Percentiles rank a stretch among this genome's conserved stretches.
Conservation (phyloP, 192 early-diverging fungal species). For the Coemansia sp. region DNA sequence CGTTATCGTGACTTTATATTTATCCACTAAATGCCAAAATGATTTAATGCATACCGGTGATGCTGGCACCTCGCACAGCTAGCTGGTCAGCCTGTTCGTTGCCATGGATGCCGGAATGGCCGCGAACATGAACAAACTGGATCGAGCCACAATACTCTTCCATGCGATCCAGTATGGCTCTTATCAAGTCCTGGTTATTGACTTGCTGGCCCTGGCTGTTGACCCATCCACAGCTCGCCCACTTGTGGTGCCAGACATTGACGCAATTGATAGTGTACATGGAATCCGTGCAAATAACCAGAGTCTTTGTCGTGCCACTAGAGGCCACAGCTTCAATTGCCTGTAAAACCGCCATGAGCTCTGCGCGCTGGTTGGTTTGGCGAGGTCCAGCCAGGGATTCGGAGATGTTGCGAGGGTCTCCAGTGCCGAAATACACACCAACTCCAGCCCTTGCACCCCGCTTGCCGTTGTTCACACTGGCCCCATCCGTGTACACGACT, state of each 20-base stretch:
- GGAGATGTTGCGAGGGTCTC: slow-evolving; percentile 68
- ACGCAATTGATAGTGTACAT: slow-evolving; percentile 72
- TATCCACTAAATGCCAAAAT: not conserved
- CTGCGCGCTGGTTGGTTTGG: slow-evolving; percentile 76
- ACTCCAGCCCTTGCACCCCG: slow-evolving; percentile 68
- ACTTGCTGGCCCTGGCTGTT: slow-evolving; percentile 57
- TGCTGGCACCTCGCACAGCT: slow-evolving; percentile 68
- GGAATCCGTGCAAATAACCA: slow-evolving; percentile 77
- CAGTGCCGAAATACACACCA: slow-evolving; percentile 78
- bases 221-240: slow-evolving; percentile 72
- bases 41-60: too few relatives aligned
- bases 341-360: slow-evolving; percentile 60
- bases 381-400: slow-evolving; percentile 50
- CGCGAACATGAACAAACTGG: slow-evolving; percentile 62
- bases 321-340: slow-evolving; percentile 49
- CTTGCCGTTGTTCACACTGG: slow-evolving; percentile 69
- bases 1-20: not conserved
- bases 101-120: slow-evolving; percentile 66
- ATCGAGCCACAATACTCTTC: slow-evolving; percentile 5
- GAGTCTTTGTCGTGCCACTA: not conserved
- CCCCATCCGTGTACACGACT: slow-evolving; percentile 81
- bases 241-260: slow-evolving; percentile 66
- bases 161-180: too few relatives aligned
- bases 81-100: slow-evolving; percentile 82
- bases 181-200: slow-evolving; percentile 77